These are phyloP conservation scores for Phytophthora citrophthora DNA, from an alignment of 352 stramenopile genomes.

Conservation along the genomic window DNA sequence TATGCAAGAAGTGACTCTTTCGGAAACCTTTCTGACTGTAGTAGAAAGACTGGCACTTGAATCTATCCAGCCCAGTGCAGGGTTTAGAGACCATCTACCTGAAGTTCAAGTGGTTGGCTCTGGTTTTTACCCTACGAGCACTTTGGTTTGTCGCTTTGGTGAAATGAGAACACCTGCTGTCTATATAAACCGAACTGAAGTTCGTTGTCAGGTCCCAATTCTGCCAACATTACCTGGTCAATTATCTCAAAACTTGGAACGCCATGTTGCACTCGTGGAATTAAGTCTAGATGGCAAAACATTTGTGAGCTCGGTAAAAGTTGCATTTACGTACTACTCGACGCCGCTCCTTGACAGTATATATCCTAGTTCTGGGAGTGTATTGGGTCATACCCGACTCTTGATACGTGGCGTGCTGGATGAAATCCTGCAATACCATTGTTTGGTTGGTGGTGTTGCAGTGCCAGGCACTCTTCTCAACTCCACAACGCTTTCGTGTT, in stretches of 20 bases:
- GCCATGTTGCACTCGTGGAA: slow-evolving; percentile 14
- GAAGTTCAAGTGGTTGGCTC: slow-evolving; percentile 31
- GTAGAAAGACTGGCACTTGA: slow-evolving; percentile 28
- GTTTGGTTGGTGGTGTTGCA: slow-evolving; percentile 19
- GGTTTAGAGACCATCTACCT: slow-evolving; percentile 14
- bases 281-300: slow-evolving; percentile 37
- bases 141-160: slow-evolving; percentile 42
- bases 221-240: slow-evolving; percentile 6
- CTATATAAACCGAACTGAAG: slow-evolving; percentile 32
- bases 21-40: slow-evolving; percentile 9
- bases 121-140: slow-evolving; percentile 26
- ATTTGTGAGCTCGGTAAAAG: slow-evolving; percentile 22
- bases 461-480: slow-evolving; percentile 25
- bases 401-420: slow-evolving; percentile 28
- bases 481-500: slow-evolving; percentile 27
- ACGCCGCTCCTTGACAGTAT: slow-evolving; percentile 19
- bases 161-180: slow-evolving; percentile 4
- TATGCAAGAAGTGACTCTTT: slow-evolving; percentile 29
- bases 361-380: slow-evolving; percentile 28
- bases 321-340: slow-evolving; percentile 32
- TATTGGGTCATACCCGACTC: slow-evolving; percentile 33
- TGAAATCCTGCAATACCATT: slow-evolving; percentile 34
- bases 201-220: slow-evolving; percentile 26
- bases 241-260: background rate
- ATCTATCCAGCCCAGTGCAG: slow-evolving; percentile 28